A percentile compares a stretch with the other conserved stretches of the same genome.
phyloP scores from a whole-genome alignment of 1,284 basidiomycete genomes.

The Pseudozyma sp. region DNA sequence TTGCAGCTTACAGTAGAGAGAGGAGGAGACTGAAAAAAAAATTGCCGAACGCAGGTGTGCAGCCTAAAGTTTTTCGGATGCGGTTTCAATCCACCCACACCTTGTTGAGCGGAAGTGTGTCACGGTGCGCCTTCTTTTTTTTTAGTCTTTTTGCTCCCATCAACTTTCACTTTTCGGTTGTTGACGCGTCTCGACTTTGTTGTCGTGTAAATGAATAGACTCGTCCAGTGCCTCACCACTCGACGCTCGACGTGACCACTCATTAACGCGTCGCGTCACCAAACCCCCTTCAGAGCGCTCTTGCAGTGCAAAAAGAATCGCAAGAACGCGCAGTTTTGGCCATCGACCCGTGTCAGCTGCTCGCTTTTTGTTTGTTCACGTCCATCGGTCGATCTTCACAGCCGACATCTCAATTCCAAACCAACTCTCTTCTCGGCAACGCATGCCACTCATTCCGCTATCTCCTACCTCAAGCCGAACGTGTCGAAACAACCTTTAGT shows the following conservation, averaged over 20 bases:
- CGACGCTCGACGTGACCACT: constrained; percentile 1
- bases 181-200: constrained; percentile 8
- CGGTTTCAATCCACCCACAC: not conserved
- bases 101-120: constrained; percentile 6
- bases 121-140: not conserved
- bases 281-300: not conserved
- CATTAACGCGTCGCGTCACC: constrained; percentile 33
- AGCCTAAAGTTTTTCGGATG: constrained; percentile 1
- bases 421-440: not conserved
- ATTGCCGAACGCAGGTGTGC: constrained; percentile 16
- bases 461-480: not conserved
- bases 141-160: not conserved
- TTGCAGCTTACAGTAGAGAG: not conserved
- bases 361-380: not conserved
- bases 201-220: constrained; percentile 24
- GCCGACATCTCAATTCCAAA: not conserved
- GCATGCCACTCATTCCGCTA: not conserved
- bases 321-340: not conserved
- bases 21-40: constrained; percentile 15
- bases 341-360: not conserved
- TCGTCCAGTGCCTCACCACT: constrained; percentile 1
- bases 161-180: not conserved
- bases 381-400: constrained; percentile 4
- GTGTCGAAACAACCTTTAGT: too few species aligned
- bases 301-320: too few species aligned